Evolutionary conservation across 306 rosid genomes (phyloP).

Genomic region (Acacia acuminata): DNA sequence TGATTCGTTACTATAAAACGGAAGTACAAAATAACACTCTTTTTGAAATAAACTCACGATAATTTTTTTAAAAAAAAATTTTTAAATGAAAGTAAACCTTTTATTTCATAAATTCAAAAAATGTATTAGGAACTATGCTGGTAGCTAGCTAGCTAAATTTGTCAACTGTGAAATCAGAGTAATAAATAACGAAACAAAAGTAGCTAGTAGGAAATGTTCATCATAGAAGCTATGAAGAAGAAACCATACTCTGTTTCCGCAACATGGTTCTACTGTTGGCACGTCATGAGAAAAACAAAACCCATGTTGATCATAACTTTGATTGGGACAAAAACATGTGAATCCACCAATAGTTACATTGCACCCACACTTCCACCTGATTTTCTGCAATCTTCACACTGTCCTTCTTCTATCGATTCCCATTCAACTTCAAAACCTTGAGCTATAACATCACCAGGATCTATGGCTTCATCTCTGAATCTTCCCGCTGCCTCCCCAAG

Average conservation of each 20-base stretch:
- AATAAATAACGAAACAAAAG: too few species aligned
- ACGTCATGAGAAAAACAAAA: slow-evolving; percentile 25
- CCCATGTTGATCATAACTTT: background rate
- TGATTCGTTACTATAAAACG: too few species aligned
- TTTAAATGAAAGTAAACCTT: too few species aligned
- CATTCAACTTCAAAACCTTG: slow-evolving; percentile 49
- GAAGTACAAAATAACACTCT: too few species aligned
- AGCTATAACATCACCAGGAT: background rate
- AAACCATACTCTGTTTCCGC: slow-evolving; percentile 15
- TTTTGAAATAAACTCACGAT: too few species aligned
- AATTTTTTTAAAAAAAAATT: too few species aligned
- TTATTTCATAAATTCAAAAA: too few species aligned
- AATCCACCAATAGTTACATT: slow-evolving; percentile 2
- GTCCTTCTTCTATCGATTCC: background rate
- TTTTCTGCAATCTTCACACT: slow-evolving; percentile 20
- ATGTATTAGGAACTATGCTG: too few species aligned
- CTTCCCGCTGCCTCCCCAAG: background rate
- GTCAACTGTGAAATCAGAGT: too few species aligned
- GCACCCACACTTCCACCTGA: slow-evolving; percentile 48
- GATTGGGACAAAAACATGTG: slow-evolving; percentile 38
- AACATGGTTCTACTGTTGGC: background rate
- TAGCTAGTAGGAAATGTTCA: too few species aligned
- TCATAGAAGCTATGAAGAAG: background rate
- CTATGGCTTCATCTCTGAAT: background rate
- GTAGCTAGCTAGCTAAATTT: too few species aligned